Evolutionary conservation across 805 yeast species (phyloP), one percentile per base, ranked within the genome.

Genomic region (Starmerella vaccinii): DNA sequence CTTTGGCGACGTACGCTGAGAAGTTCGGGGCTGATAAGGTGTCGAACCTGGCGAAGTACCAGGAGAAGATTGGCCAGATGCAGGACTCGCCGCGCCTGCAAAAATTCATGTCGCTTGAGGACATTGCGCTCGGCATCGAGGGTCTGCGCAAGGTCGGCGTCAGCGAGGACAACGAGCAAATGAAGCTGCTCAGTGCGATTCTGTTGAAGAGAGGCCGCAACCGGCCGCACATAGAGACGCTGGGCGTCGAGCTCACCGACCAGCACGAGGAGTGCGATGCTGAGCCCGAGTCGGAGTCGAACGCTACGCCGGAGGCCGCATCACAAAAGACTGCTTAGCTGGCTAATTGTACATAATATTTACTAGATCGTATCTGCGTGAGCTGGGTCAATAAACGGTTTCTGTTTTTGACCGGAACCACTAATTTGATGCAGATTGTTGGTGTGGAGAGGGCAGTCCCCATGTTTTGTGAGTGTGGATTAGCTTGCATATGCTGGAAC

Each of bases 1-100:
- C 55, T 9, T 42, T 50, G 21, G 44, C 48, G 10, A 35, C 50
- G 45, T 55, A 51, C 51, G 47, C 21, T 5, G 27, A 49, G 43
- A 51, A 51, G 46, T 54, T 52, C 19, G 45, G 45, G 34, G 5
- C 3, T n/a, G 24, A 41, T 9, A 15, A 10, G 7, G 45, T 16
- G 23, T 5, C 13, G 22, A n/a, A 27, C 9, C 45, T 41, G 4
- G 3, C 22, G n/a, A 4, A 4, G 18, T 27, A 41, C 23, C n/a
- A 27, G 5, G 19, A 4, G 5, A 16, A 9, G 5, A 4, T 41
- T 23, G 24, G 12, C 7, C 16, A 41, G 34, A 1, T 41, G 3
- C 8, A 26, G 5, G 15, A 27, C 15, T 27, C 23, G 21, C 22
- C 4, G 34, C 22, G 24, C n/a, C 24, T 41, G 13, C 23, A 22